phyloP scores from a whole-genome alignment of 371 early-diverging fungal species.

The Lichtheimia hyalospora region DNA sequence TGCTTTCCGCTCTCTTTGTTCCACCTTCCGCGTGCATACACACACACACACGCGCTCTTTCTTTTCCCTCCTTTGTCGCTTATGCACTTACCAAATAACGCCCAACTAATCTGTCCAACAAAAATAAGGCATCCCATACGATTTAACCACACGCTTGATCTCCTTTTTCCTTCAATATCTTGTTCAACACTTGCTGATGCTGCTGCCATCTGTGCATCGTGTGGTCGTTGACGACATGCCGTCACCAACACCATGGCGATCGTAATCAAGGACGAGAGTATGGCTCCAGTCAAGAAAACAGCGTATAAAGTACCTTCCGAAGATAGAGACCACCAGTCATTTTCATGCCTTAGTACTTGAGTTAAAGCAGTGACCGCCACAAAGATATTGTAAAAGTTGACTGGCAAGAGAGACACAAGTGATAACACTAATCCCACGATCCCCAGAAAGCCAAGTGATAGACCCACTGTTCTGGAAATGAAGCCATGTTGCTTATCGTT shows the following conservation, averaged over 20 bases:
- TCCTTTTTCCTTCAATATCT: slow-evolving; percentile 7
- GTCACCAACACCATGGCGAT: slow-evolving; percentile 20
- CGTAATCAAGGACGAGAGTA: slow-evolving; percentile 24
- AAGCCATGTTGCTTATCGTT: slow-evolving; percentile 20
- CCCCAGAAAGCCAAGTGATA: slow-evolving; percentile 26
- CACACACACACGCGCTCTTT: background rate
- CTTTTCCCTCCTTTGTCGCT: background rate
- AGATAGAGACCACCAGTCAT: slow-evolving; percentile 8
- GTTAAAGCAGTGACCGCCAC: slow-evolving; percentile 33
- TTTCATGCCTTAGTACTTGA: slow-evolving; percentile 23
- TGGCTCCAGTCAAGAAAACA: slow-evolving; percentile 22
- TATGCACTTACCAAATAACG: slow-evolving; percentile 25
- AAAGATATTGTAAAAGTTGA: slow-evolving; percentile 31
- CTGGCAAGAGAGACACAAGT: slow-evolving; percentile 25
- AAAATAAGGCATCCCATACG: slow-evolving; percentile 27
- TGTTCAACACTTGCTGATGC: background rate
- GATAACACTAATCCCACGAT: slow-evolving; percentile 28
- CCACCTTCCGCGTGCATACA: background rate
- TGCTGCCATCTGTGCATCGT: slow-evolving; percentile 7
- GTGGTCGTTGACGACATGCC: slow-evolving; percentile 13
- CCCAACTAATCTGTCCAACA: slow-evolving; percentile 31
- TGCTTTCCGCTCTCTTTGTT: background rate
- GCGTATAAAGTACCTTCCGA: slow-evolving; percentile 8
- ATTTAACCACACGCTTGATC: slow-evolving; percentile 24
- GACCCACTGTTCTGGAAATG: slow-evolving; percentile 25